These are phyloP conservation scores for Cucumis melo DNA, from an alignment of 306 rosid species.

Conservation along the genomic window DNA sequence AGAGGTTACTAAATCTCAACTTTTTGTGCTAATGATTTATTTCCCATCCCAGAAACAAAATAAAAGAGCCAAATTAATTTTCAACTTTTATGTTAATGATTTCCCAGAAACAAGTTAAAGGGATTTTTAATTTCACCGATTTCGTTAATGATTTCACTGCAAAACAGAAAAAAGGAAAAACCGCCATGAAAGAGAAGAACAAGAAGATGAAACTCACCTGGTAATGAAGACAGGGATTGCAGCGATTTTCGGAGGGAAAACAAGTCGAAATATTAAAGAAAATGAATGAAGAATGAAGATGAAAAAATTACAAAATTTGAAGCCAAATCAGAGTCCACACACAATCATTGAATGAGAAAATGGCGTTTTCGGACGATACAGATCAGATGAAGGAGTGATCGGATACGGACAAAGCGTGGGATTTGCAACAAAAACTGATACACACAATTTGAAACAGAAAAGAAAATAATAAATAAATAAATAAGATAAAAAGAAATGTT, in stretches of 20 bases:
- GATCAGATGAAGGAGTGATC: neutral
- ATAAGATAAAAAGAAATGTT: no score
- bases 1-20: neutral
- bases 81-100: neutral
- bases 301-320: neutral
- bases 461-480: neutral
- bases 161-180: neutral
- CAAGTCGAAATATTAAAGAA: neutral
- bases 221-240: neutral
- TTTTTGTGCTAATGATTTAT: neutral
- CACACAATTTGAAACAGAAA: neutral
- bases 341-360: conserved; percentile 1
- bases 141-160: neutral
- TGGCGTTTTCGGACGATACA: neutral
- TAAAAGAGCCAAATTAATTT: neutral
- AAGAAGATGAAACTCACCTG: neutral
- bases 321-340: conserved; percentile 9
- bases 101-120: neutral
- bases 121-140: neutral
- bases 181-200: conserved; percentile 1
- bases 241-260: conserved; percentile 1
- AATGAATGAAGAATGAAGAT: neutral
- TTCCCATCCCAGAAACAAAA: neutral
- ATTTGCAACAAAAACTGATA: neutral
- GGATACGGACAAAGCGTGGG: neutral